Evolutionary conservation across 1,284 basidiomycete species (phyloP).

Genomic region (Microbotryum intermedium): DNA sequence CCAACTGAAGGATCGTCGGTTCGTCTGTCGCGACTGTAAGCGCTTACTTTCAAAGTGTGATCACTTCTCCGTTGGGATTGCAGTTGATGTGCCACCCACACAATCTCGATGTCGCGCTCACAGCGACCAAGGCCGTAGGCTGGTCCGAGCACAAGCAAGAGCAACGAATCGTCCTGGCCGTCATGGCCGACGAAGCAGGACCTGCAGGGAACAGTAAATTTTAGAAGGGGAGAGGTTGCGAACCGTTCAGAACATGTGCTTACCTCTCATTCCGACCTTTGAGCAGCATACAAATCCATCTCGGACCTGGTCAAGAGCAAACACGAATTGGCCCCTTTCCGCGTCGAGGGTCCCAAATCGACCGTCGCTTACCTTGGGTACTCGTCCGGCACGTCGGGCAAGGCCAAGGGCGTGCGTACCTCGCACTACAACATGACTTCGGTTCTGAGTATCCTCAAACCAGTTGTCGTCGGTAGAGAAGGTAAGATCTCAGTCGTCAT

Average conservation of each 20-base stretch:
- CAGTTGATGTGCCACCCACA: conserved; percentile 28
- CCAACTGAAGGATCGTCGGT: no score
- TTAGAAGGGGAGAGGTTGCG: not conserved
- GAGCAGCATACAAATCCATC: conserved; percentile 1
- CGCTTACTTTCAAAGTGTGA: no score
- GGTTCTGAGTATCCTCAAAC: no score
- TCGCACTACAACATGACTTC: conserved; percentile 31
- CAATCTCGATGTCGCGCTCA: conserved; percentile 20
- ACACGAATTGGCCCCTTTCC: not conserved
- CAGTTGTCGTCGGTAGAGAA: not conserved
- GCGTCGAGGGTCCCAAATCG: conserved; percentile 11
- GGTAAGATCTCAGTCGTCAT: conserved; percentile 1
- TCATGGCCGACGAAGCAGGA: conserved; percentile 13
- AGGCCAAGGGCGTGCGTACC: conserved; percentile 33
- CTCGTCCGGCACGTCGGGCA: conserved; percentile 29
- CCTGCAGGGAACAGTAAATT: conserved; percentile 4
- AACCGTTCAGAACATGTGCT: not conserved
- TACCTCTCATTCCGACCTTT: not conserved
- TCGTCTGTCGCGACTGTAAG: no score
- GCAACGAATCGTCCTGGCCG: conserved; percentile 25
- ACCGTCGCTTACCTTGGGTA: conserved; percentile 31
- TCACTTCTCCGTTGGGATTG: not conserved
- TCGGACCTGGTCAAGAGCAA: not conserved
- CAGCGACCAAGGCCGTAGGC: conserved; percentile 23
- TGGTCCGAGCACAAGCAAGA: conserved; percentile 27